Evolutionary conservation across 495 filamentous ascomycete genomes (phyloP).

Genomic region (Trichoderma asperelloides): DNA sequence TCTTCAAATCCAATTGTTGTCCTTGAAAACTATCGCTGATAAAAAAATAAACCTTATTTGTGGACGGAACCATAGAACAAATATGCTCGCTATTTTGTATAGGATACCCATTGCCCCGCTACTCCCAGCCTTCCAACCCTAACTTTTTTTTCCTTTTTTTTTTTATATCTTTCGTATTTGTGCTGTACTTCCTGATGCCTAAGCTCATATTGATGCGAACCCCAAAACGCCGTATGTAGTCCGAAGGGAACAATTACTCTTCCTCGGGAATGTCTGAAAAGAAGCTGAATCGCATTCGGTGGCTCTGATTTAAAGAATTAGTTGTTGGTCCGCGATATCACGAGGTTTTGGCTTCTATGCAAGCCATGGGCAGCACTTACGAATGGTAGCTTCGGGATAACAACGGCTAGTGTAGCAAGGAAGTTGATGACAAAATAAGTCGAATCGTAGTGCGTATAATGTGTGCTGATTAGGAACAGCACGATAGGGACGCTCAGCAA

Average conservation of each 20-base stretch:
- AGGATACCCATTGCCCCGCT: constrained; percentile 7
- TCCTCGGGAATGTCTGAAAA: constrained; percentile 55
- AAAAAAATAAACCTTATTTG: constrained; percentile 3
- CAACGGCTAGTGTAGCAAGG: constrained; percentile 78
- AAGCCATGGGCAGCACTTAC: constrained; percentile 44
- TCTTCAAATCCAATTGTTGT: neutral
- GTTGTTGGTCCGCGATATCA: neutral
- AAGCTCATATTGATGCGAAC: constrained; percentile 1
- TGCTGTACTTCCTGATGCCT: constrained; percentile 5
- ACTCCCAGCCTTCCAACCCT: neutral
- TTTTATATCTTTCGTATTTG: neutral
- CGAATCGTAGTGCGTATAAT: constrained; percentile 96
- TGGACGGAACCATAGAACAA: constrained; percentile 1
- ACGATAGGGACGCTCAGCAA: constrained; percentile 87
- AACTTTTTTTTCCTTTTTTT: neutral
- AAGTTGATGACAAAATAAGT: constrained; percentile 96
- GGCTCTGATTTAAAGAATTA: constrained; percentile 40
- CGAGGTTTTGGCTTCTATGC: constrained; percentile 1
- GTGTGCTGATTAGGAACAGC: constrained; percentile 91
- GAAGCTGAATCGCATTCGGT: constrained; percentile 60
- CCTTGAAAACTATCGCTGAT: constrained; percentile 7
- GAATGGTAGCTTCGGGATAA: constrained; percentile 90
- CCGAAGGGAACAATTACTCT: neutral
- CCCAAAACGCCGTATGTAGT: constrained; percentile 3
- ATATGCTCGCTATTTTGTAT: constrained; percentile 7